Evolutionary conservation across 495 filamentous ascomycete genomes (phyloP).

Genomic region (Mycothermus thermophilus): DNA sequence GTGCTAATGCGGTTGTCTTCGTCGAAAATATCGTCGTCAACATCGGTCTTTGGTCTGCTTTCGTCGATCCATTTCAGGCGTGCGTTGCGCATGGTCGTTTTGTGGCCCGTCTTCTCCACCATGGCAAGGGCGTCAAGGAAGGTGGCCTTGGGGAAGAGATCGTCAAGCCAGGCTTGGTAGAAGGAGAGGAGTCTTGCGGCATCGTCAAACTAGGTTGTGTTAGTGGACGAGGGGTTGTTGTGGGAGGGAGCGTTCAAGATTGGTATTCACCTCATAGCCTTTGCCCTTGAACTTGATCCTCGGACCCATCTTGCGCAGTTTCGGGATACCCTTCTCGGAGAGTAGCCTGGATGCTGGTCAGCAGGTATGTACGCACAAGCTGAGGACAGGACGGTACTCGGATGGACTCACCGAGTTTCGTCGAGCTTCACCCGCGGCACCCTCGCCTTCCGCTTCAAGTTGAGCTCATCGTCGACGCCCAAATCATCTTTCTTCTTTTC

Average conservation of each 20-base stretch:
- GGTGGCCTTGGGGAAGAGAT: slow-evolving; percentile 86
- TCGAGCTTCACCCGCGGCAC: slow-evolving; percentile 74
- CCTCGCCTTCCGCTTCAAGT: slow-evolving; percentile 55
- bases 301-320: slow-evolving; percentile 55
- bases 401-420: slow-evolving; percentile 46
- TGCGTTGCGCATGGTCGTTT: slow-evolving; percentile 57
- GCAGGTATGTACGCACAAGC: slow-evolving; percentile 2
- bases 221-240: neutral
- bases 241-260: neutral
- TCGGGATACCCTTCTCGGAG: slow-evolving; percentile 69
- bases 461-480: slow-evolving; percentile 79
- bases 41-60: slow-evolving; percentile 37
- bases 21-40: slow-evolving; percentile 39
- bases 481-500: slow-evolving; percentile 31
- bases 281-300: slow-evolving; percentile 78
- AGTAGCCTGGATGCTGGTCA: slow-evolving; percentile 51
- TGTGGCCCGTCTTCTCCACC: slow-evolving; percentile 88
- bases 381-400: neutral
- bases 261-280: slow-evolving; percentile 64
- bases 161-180: slow-evolving; percentile 96
- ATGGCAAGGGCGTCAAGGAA: slow-evolving; percentile 83
- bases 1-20: slow-evolving; percentile 19
- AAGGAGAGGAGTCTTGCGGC: slow-evolving; percentile 67
- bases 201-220: slow-evolving; percentile 58
- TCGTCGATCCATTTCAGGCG: slow-evolving; percentile 69